Evolutionary conservation across 2,329 filamentous ascomycete species (phyloP).

Genomic region (Didymella exigua): DNA sequence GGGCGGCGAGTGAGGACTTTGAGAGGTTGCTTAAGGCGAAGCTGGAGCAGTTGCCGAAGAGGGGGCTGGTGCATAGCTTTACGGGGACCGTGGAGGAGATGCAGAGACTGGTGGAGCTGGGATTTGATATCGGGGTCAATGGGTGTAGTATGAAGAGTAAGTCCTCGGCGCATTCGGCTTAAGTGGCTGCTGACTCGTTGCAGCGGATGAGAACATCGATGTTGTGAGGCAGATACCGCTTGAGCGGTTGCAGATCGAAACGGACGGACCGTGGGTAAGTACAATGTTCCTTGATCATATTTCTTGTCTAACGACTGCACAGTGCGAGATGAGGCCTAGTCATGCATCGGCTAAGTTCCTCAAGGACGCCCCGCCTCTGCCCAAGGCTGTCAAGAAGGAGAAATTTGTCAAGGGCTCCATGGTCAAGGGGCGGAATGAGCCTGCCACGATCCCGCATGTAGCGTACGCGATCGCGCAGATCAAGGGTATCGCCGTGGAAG

Average conservation of each 20-base stretch:
- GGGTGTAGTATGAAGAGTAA: slow-evolving; percentile 89
- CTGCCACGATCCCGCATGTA: slow-evolving; percentile 82
- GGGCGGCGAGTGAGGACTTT: slow-evolving; percentile 69
- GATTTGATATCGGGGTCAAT: slow-evolving; percentile 92
- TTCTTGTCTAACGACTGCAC: not conserved
- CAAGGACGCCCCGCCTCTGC: slow-evolving; percentile 71
- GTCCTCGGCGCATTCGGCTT: not conserved
- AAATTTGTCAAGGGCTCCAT: slow-evolving; percentile 86
- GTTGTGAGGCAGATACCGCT: slow-evolving; percentile 82
- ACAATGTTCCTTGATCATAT: no score
- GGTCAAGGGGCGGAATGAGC: slow-evolving; percentile 95
- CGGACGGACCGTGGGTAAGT: slow-evolving; percentile 83
- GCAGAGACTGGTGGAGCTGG: slow-evolving; percentile 76
- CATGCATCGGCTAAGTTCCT: slow-evolving; percentile 83
- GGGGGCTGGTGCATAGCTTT: slow-evolving; percentile 92
- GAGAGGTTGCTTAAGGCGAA: slow-evolving; percentile 69
- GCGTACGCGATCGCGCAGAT: slow-evolving; percentile 88
- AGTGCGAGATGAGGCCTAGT: slow-evolving; percentile 88
- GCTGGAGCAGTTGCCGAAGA: slow-evolving; percentile 70
- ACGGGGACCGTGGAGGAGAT: slow-evolving; percentile 89
- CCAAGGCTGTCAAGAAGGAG: slow-evolving; percentile 92
- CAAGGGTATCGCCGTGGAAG: slow-evolving; percentile 78
- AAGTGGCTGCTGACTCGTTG: not conserved
- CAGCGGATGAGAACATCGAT: slow-evolving; percentile 71
- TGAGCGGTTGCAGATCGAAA: slow-evolving; percentile 87